Percentiles rank a stretch among this genome's conserved stretches.
Evolutionary conservation across 2,329 filamentous ascomycete genomes (phyloP).

Genomic region (Sphaerostilbella broomeana): DNA sequence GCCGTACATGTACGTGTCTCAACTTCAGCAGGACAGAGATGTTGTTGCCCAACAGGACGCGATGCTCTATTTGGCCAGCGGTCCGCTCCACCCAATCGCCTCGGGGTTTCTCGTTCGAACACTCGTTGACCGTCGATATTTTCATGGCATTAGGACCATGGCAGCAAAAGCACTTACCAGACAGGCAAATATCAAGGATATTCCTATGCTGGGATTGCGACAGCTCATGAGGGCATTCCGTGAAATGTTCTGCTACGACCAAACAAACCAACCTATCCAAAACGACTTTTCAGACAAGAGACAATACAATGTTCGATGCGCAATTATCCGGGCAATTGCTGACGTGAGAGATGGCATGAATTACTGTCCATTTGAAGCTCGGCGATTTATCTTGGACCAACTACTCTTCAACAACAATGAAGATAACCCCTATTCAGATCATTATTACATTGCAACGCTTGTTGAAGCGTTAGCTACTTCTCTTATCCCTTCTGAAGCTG

Average conservation of each 20-base stretch:
- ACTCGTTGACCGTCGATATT: constrained; percentile 86
- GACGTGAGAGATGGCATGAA: constrained; percentile 67
- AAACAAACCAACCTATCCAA: constrained; percentile 69
- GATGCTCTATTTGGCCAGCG: constrained; percentile 64
- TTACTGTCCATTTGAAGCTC: constrained; percentile 70
- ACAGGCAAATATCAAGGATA: constrained; percentile 61
- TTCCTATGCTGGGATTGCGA: constrained; percentile 68
- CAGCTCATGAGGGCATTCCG: constrained; percentile 84
- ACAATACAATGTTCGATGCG: constrained; percentile 75
- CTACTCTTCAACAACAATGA: constrained; percentile 92
- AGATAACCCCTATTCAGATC: constrained; percentile 81
- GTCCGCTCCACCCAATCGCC: constrained; percentile 68
- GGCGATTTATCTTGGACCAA: constrained; percentile 80
- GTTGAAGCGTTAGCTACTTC: constrained; percentile 57
- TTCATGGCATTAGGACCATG: constrained; percentile 82
- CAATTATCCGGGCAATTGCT: constrained; percentile 75
- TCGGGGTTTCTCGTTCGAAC: constrained; percentile 87
- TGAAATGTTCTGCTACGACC: constrained; percentile 78
- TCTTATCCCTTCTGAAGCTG: constrained; percentile 44
- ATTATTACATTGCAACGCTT: constrained; percentile 77
- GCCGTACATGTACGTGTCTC: constrained; percentile 95
- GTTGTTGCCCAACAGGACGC: constrained; percentile 81
- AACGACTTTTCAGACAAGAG: constrained; percentile 90
- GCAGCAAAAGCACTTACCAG: constrained; percentile 72
- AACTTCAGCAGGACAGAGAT: constrained; percentile 93